Evolutionary conservation across 1,139 yeast species (phyloP).

Genomic region (Hyphopichia burtonii): DNA sequence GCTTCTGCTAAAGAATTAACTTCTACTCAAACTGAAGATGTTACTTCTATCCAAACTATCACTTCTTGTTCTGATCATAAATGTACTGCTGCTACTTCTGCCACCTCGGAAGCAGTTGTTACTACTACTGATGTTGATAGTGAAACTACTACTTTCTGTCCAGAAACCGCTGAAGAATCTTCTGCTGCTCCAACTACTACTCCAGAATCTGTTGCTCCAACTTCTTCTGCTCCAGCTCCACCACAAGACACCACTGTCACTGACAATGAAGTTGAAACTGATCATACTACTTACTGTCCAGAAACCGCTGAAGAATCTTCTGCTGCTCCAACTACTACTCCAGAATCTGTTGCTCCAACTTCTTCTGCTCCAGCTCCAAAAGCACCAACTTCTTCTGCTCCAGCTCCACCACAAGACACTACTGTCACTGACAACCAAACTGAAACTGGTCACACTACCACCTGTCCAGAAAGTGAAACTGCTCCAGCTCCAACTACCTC

Average conservation of each 20-base stretch:
- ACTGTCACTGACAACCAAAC: conserved; percentile 21
- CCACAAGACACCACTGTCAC: conserved; percentile 11
- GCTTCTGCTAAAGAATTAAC: not conserved
- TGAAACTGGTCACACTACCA: conserved; percentile 32
- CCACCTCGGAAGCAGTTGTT: conserved; percentile 11
- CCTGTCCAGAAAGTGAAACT: conserved; percentile 25
- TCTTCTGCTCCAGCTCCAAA: conserved; percentile 2
- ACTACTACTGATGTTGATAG: conserved; percentile 25
- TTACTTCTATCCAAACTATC: conserved; percentile 38
- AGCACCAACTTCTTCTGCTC: not conserved
- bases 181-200: conserved; percentile 11
- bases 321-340: conserved; percentile 1
- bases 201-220: conserved; percentile 9
- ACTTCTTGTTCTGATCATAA: conserved; percentile 45
- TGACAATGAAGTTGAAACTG: conserved; percentile 11
- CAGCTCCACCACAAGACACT: conserved; percentile 10
- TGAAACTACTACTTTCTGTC: conserved; percentile 40
- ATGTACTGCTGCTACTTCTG: conserved; percentile 27
- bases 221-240: conserved; percentile 7
- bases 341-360: conserved; percentile 4
- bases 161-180: conserved; percentile 9
- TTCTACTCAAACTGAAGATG: conserved; percentile 8
- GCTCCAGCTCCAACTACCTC: conserved; percentile 6
- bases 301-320: conserved; percentile 3
- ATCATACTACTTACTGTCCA: conserved; percentile 17